Evolutionary conservation across 495 filamentous ascomycete genomes (phyloP).

Genomic region (Aspergillus taichungensis): DNA sequence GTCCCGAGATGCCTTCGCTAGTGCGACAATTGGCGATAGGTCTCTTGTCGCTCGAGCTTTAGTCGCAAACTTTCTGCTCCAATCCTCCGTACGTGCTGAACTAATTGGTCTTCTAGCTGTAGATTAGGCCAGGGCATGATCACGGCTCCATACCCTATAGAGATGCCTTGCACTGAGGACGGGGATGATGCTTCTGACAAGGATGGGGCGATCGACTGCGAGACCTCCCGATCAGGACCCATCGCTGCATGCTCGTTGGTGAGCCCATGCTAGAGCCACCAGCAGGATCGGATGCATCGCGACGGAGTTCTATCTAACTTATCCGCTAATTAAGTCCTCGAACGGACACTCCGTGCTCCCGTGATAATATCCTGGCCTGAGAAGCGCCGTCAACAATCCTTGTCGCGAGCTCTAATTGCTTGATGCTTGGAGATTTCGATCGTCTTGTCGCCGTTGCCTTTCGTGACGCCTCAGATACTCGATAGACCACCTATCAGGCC

Average conservation of each 20-base stretch:
- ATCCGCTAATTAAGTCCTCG: slow-evolving; percentile 28
- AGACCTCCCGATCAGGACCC: slow-evolving; percentile 15
- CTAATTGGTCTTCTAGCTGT: neutral
- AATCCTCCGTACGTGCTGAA: neutral
- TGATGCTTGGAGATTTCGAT: slow-evolving; percentile 28
- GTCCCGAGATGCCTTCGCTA: neutral
- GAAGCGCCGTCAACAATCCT: slow-evolving; percentile 13
- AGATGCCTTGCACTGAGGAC: no score
- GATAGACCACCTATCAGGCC: neutral
- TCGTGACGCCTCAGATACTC: slow-evolving; percentile 7
- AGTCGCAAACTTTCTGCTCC: slow-evolving; percentile 3
- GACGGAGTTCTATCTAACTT: slow-evolving; percentile 20
- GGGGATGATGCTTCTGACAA: no score
- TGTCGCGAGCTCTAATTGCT: slow-evolving; percentile 29
- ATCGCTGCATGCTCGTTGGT: slow-evolving; percentile 33
- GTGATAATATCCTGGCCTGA: slow-evolving; percentile 4
- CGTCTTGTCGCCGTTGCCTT: slow-evolving; percentile 17
- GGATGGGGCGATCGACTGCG: slow-evolving; percentile 13
- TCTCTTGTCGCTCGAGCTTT: neutral
- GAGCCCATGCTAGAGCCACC: slow-evolving; percentile 19
- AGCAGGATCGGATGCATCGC: slow-evolving; percentile 5
- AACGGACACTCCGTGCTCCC: slow-evolving; percentile 5
- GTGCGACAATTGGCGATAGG: slow-evolving; percentile 1
- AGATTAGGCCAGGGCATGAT: neutral
- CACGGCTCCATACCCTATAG: neutral